Conservation (phyloP, 2,329 filamentous ascomycete species). For the Macroventuria anomochaeta region DNA sequence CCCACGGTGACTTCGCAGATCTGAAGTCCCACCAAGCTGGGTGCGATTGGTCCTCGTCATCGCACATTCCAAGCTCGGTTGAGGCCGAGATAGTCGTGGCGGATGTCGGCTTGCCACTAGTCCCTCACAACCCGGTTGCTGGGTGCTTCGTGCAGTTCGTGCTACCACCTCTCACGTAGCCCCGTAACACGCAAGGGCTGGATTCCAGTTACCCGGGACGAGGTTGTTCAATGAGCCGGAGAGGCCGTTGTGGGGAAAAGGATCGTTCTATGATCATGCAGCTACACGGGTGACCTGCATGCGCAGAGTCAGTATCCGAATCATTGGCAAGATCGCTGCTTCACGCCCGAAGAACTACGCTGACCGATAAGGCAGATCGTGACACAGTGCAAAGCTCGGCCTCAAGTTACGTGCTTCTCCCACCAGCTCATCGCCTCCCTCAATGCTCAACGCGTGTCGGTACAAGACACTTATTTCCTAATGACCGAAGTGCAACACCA, state of each 20-base stretch:
- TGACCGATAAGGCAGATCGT: slow-evolving; percentile 19
- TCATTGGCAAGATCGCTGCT: slow-evolving; percentile 11
- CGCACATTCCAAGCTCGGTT: slow-evolving; percentile 32
- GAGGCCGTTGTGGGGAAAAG: slow-evolving; percentile 32
- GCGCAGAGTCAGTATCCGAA: slow-evolving; percentile 22
- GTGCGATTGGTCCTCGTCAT: neutral
- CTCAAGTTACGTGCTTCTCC: slow-evolving; percentile 6
- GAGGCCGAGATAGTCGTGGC: slow-evolving; percentile 31
- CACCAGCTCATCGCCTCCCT: slow-evolving; percentile 14
- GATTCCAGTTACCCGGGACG: slow-evolving; percentile 35
- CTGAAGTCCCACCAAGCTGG: neutral
- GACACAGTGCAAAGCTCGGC: slow-evolving; percentile 15
- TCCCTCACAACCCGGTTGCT: slow-evolving; percentile 38
- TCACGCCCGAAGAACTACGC: neutral
- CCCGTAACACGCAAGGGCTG: slow-evolving; percentile 39
- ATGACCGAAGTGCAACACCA: slow-evolving; percentile 40
- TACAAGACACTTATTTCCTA: slow-evolving; percentile 26
- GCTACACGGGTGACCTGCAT: slow-evolving; percentile 39
- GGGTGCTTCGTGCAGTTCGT: slow-evolving; percentile 35
- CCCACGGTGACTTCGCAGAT: neutral
- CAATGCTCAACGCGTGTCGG: slow-evolving; percentile 12
- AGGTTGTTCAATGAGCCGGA: slow-evolving; percentile 36
- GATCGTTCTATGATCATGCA: slow-evolving; percentile 38
- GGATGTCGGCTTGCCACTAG: slow-evolving; percentile 32
- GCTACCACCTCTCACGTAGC: slow-evolving; percentile 29